Percentiles rank a stretch among this genome's conserved stretches.
These are phyloP conservation scores for Thermothelomyces thermophilus DNA, from an alignment of 2,329 filamentous ascomycete species.

Conservation along the genomic window DNA sequence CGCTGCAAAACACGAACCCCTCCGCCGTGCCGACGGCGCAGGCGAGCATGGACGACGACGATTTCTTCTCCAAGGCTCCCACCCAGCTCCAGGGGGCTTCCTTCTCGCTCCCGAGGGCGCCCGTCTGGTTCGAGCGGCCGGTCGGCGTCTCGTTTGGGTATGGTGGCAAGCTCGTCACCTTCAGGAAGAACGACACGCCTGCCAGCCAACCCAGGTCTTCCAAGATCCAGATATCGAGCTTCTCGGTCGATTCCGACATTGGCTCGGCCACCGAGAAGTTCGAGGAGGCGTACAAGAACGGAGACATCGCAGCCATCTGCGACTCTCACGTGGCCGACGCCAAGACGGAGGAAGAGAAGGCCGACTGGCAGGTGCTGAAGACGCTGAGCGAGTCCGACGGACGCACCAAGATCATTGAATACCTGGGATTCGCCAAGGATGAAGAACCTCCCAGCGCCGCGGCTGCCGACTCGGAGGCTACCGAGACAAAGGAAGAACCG, in stretches of 20 bases:
- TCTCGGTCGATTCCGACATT: constrained; percentile 79
- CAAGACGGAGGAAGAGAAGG: constrained; percentile 83
- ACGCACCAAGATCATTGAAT: constrained; percentile 78
- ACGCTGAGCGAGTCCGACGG: constrained; percentile 79
- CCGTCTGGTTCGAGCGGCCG: constrained; percentile 83
- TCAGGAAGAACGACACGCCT: constrained; percentile 53
- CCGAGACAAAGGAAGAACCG: constrained; percentile 15
- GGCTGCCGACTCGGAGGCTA: constrained; percentile 20
- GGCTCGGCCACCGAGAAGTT: constrained; percentile 81
- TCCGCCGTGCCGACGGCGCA: constrained; percentile 61
- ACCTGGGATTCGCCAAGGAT: constrained; percentile 74
- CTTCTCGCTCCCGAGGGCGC: constrained; percentile 79
- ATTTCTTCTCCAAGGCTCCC: constrained; percentile 93
- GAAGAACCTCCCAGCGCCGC: constrained; percentile 30
- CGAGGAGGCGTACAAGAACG: constrained; percentile 70
- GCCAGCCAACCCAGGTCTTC: constrained; percentile 62
- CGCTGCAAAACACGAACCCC: constrained; percentile 86
- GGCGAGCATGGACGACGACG: constrained; percentile 74
- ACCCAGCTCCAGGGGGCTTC: constrained; percentile 83
- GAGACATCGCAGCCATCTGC: constrained; percentile 73
- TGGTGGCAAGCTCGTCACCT: constrained; percentile 80
- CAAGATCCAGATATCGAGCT: constrained; percentile 77
- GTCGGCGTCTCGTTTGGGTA: constrained; percentile 89
- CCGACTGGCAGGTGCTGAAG: constrained; percentile 92
- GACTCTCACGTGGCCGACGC: constrained; percentile 69